Evolutionary conservation across 306 rosid species (phyloP), one percentile per base, ranked within the genome.

Genomic region (Hippophae gyantsensis): DNA sequence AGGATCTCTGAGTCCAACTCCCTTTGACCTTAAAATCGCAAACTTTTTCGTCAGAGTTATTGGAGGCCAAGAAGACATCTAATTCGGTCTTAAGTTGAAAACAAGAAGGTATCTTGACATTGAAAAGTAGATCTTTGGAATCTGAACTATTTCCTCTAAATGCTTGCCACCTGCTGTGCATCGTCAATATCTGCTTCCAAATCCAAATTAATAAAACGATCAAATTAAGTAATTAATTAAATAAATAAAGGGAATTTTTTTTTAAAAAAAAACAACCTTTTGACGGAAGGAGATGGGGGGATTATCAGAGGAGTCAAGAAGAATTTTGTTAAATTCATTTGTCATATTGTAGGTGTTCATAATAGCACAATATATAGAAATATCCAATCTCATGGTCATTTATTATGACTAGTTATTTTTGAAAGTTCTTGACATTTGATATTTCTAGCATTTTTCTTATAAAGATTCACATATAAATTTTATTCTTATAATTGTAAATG

Each of bases 21-120:
- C 78, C 84, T 56, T 66, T 66, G 54, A 76, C 27, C 72, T 72
- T 80, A 67, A 69, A 80, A 66, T 80, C 85, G 38, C 66, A 61
- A 10, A 13, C 41, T 10, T 38, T 48, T 58, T 75, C 73, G 14
- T 66, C 40, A 1, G 65, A 27, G 55, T 75, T 75, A 1, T 32
- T 32, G 38, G 65, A 25, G 41, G 78, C 84, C 66, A 80, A 72
- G 46, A 69, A 66, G 45, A 73, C 77, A 58, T 69, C 77, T 46
- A 76, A 10, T 23, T 69, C 62, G 6, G 85, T 73, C 57, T 53
- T 73, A 1, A 67, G 6, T 49, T 80, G 77, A n/a, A 73, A 2
- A 13, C 63, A 0, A 13, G 70, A 69, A 8, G 82, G 59, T 42
- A 54, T 70, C 66, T 69, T 76, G 47, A 66, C 72, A 42, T 60